Conservation (phyloP, 768 basidiomycete genomes). For the Austroboletus eburneus region DNA sequence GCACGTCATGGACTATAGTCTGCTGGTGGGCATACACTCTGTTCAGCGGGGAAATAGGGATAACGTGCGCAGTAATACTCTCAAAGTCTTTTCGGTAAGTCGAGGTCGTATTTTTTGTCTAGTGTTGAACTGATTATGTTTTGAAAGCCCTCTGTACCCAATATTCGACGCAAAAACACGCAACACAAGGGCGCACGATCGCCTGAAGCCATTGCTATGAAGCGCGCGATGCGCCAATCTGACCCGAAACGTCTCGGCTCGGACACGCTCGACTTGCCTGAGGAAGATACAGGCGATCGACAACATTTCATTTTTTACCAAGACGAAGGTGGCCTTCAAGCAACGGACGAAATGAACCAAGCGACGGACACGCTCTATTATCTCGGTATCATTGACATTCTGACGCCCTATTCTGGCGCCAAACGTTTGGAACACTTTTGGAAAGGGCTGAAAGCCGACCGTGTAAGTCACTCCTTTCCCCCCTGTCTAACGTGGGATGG, state of each 20-base stretch:
- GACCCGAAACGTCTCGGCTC: slow-evolving; percentile 69
- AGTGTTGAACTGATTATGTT: slow-evolving; percentile 1
- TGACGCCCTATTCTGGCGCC: slow-evolving; percentile 76
- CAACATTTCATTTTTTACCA: slow-evolving; percentile 90
- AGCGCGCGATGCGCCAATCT: slow-evolving; percentile 79
- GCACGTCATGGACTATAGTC: slow-evolving; percentile 94
- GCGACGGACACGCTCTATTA: slow-evolving; percentile 81
- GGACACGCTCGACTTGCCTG: slow-evolving; percentile 51
- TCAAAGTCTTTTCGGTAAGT: slow-evolving; percentile 89
- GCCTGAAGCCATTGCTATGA: slow-evolving; percentile 78
- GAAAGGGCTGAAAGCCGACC: slow-evolving; percentile 85
- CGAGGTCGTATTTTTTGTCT: not conserved
- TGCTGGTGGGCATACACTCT: slow-evolving; percentile 92
- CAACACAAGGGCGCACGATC: slow-evolving; percentile 52
- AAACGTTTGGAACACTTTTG: slow-evolving; percentile 89
- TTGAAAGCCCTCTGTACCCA: slow-evolving; percentile 64
- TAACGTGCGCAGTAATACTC: slow-evolving; percentile 83
- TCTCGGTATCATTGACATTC: slow-evolving; percentile 93
- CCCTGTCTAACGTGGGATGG: not conserved
- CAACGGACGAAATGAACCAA: slow-evolving; percentile 83
- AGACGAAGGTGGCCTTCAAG: slow-evolving; percentile 89
- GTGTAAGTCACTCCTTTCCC: slow-evolving; percentile 50
- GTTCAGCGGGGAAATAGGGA: slow-evolving; percentile 89
- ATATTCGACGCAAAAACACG: slow-evolving; percentile 57
- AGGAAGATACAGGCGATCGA: slow-evolving; percentile 53